Conservation (phyloP, 257 asterid genomes). For the Nicotiana otophora region DNA sequence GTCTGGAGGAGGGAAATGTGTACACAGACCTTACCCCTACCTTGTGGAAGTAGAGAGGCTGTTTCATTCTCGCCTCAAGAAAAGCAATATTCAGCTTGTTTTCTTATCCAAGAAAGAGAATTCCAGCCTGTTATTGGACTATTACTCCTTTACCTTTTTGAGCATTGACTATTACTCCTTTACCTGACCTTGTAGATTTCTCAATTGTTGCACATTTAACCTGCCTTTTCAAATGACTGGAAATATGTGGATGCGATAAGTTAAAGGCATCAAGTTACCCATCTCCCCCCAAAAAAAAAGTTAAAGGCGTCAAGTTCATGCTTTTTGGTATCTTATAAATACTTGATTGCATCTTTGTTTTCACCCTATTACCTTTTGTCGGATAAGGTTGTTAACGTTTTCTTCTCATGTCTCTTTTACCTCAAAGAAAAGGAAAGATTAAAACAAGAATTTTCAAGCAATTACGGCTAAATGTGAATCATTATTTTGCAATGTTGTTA, state of each 20-base stretch:
- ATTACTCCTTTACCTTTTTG: neutral
- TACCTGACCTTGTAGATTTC: neutral
- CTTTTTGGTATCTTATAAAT: neutral
- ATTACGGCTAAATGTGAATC: neutral
- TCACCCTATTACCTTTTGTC: neutral
- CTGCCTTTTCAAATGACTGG: neutral
- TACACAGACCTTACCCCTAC: no score
- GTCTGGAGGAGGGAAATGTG: no score
- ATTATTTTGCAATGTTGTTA: neutral
- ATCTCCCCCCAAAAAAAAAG: no score
- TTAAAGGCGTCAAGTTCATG: neutral
- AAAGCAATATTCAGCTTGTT: neutral
- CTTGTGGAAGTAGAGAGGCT: no score
- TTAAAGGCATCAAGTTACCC: neutral
- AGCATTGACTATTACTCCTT: neutral
- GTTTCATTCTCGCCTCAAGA: no score
- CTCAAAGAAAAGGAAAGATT: neutral
- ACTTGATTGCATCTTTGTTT: neutral
- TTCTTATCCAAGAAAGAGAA: neutral
- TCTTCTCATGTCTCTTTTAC: neutral
- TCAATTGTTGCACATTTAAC: neutral
- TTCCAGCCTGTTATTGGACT: neutral
- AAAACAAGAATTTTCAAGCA: neutral
- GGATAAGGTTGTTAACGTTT: neutral
- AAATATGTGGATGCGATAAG: neutral